Conservation (phyloP, 495 filamentous ascomycete genomes). For the Talaromyces proteolyticus region DNA sequence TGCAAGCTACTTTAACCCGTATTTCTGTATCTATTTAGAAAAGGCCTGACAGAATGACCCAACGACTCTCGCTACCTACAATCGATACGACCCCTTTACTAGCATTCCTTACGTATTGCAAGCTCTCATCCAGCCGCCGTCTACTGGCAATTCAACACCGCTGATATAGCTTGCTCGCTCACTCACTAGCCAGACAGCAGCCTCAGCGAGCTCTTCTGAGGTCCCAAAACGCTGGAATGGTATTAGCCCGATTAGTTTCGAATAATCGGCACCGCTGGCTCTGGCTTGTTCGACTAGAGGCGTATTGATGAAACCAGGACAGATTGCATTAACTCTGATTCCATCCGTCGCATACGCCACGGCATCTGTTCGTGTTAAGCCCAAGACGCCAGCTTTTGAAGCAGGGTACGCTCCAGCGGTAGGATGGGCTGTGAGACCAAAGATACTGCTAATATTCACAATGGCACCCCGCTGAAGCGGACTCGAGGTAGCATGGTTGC, state of each 20-base stretch:
- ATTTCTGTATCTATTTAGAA: too few relatives aligned
- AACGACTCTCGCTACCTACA: neutral
- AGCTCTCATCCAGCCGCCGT: constrained; percentile 16
- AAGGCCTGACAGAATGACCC: too few relatives aligned
- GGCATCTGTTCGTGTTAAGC: constrained; percentile 10
- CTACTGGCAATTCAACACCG: constrained; percentile 28
- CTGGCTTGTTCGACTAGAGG: neutral
- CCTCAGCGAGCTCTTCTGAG: constrained; percentile 29
- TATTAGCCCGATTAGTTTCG: constrained; percentile 2
- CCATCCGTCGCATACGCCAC: constrained; percentile 7
- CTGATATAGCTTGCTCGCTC: constrained; percentile 29
- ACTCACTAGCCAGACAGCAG: constrained; percentile 25
- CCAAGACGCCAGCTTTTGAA: constrained; percentile 8
- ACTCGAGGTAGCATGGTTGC: neutral
- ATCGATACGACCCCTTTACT: neutral
- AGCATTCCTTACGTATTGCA: neutral
- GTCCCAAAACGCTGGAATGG: constrained; percentile 29
- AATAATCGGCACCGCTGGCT: constrained; percentile 6
- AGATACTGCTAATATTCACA: constrained; percentile 8
- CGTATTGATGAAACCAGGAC: constrained; percentile 7
- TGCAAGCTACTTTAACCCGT: too few relatives aligned
- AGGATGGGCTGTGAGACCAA: constrained; percentile 7
- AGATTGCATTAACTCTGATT: constrained; percentile 8
- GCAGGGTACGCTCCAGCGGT: constrained; percentile 8
- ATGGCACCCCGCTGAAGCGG: constrained; percentile 8